Conservation (phyloP, 73 alveolate genomes). For the Paramecium bursaria region DNA sequence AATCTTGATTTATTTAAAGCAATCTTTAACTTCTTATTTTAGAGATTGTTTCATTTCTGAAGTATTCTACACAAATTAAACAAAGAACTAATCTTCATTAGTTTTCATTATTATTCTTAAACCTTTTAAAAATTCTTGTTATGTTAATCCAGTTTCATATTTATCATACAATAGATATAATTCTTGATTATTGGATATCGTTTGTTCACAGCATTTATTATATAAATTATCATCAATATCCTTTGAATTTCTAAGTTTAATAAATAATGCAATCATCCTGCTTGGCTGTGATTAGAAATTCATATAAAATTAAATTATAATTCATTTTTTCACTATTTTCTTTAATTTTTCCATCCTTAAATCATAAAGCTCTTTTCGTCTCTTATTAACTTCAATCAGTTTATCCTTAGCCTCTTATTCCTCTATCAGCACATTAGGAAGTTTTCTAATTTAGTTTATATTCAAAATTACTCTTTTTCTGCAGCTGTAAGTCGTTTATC, state of each 20-base stretch:
- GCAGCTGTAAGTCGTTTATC: slow-evolving; percentile 36
- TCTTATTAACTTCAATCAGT: slow-evolving; percentile 3
- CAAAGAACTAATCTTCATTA: background rate
- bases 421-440: slow-evolving; percentile 30
- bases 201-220: slow-evolving; percentile 11
- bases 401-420: slow-evolving; percentile 41
- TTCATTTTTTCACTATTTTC: slow-evolving; percentile 15
- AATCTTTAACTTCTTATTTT: slow-evolving; percentile 19
- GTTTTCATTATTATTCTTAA: background rate
- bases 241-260: slow-evolving; percentile 20
- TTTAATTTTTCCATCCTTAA: slow-evolving; percentile 43
- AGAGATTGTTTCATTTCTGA: background rate
- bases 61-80: slow-evolving; percentile 3
- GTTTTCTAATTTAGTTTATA: background rate
- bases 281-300: slow-evolving; percentile 25
- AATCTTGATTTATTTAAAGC: slow-evolving; percentile 13
- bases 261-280: slow-evolving; percentile 21
- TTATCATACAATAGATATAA: background rate
- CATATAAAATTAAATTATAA: background rate
- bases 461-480: slow-evolving; percentile 14
- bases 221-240: background rate
- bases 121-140: slow-evolving; percentile 27
- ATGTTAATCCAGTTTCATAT: slow-evolving; percentile 39
- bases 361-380: slow-evolving; percentile 24
- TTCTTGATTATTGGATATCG: slow-evolving; percentile 22